Base-by-base conservation (phyloP, 176 grass and related monocot species). In the Thinopyrum elongatum region DNA sequence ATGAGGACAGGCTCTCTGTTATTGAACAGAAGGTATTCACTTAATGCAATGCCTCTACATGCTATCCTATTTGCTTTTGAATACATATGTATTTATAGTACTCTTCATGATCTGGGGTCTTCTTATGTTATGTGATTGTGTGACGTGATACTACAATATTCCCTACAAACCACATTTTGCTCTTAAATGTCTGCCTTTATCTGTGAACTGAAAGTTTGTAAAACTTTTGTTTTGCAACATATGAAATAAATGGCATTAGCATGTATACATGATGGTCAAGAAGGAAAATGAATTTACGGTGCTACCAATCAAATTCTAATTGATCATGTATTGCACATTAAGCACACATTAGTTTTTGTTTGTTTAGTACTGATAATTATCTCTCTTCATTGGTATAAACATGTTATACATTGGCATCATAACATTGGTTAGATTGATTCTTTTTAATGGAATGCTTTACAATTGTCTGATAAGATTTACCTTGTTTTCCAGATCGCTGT, bases 21-120 rank as follows among this genome's bases (percentile, higher is more conserved):
- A 94, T 99, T 73, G 92, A 96, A 85, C 78, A 92, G 68, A 87
- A 93, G 94, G 97, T 99, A 86, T 65, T 82, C 29, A 67, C 76
- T 55, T 10, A 63, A 55, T 35, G 8, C 34, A 68, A 53, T 76
- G 34, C 9, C 14, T n/a, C 13, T 30, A 79, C 34, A 39, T 41
- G 65, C 46, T 76, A n/a, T 64, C 29, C 4, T 78, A 16, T 71
- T 70, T 23, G 14, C 19, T 30, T 31, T 82, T 72, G 47, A 42
- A 79, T 34, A 80, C 26, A 10, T 60, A 76, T 89, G 46, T 41
- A 81, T 79, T 83, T 79, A 25, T 34, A 75, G 22, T 49, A 67
- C 59, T 58, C 30, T 68, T 31, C 6, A 78, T 77, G 64, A 84
- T 10, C 49, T 15, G 21, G 72, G 42, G 16, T 62, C 61, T 66